Conservation (phyloP, 2,329 filamentous ascomycete genomes). For the Fusarium nisikadoi region DNA sequence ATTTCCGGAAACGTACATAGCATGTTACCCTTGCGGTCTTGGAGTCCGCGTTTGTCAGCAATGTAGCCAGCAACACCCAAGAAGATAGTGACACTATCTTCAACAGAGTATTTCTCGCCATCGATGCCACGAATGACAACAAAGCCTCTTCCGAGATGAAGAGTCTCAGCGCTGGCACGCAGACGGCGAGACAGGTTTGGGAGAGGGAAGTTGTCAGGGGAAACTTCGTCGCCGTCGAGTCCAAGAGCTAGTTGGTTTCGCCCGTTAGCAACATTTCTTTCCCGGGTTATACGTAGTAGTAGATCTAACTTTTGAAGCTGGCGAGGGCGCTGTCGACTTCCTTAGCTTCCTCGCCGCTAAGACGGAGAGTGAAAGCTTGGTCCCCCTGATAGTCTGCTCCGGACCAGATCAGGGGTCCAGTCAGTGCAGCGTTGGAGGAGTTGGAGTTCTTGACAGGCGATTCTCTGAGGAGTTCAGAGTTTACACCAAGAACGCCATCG, state of each 20-base stretch:
- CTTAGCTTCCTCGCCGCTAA: conserved; percentile 28
- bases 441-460: conserved; percentile 11
- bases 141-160: conserved; percentile 61
- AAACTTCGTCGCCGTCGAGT: conserved; percentile 34
- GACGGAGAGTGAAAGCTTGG: conserved; percentile 25
- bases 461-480: conserved; percentile 19
- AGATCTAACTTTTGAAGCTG: conserved; percentile 43
- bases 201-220: conserved; percentile 53
- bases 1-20: conserved; percentile 52
- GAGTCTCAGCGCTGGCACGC: conserved; percentile 45
- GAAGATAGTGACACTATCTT: conserved; percentile 66
- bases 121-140: conserved; percentile 65
- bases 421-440: conserved; percentile 10
- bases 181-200: conserved; percentile 51
- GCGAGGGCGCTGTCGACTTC: conserved; percentile 42
- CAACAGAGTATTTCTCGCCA: conserved; percentile 56
- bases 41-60: conserved; percentile 62
- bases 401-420: conserved; percentile 42
- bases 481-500: conserved; percentile 10
- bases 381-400: conserved; percentile 33
- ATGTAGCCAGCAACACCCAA: conserved; percentile 67
- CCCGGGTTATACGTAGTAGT: not conserved
- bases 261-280: conserved; percentile 18
- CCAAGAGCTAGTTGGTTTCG: conserved; percentile 22
- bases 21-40: conserved; percentile 60